Percentiles rank a stretch among this genome's conserved stretches.
phyloP scores from a whole-genome alignment of 2,329 filamentous ascomycete genomes.

The Phyllosticta ampelicida region DNA sequence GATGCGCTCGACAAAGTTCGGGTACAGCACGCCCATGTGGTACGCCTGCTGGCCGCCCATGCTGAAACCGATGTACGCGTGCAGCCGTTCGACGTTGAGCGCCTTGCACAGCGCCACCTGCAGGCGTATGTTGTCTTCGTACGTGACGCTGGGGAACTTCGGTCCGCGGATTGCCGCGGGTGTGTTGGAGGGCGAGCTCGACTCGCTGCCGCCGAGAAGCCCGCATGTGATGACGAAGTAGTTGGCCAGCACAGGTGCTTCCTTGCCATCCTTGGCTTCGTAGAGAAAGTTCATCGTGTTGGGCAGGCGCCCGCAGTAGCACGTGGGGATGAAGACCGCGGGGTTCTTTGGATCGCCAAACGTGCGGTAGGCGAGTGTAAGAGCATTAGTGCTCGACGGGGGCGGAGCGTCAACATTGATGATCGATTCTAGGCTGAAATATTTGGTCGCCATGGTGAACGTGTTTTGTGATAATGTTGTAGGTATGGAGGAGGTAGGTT shows the following conservation, averaged over 20 bases:
- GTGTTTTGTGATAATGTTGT: not conserved
- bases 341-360: constrained; percentile 27
- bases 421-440: constrained; percentile 17
- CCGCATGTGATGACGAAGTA: constrained; percentile 44
- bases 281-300: constrained; percentile 36
- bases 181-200: constrained; percentile 42
- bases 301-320: constrained; percentile 43
- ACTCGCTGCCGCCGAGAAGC: constrained; percentile 44
- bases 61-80: constrained; percentile 44
- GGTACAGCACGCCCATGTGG: constrained; percentile 41
- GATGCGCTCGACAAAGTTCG: constrained; percentile 32
- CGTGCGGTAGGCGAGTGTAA: constrained; percentile 32
- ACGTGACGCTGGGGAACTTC: constrained; percentile 36
- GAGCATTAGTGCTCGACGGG: constrained; percentile 15
- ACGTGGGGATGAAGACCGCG: constrained; percentile 39
- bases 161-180: not conserved
- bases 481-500: not conserved
- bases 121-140: constrained; percentile 43
- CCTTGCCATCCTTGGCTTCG: constrained; percentile 32
- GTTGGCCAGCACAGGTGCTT: constrained; percentile 8
- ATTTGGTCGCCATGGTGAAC: constrained; percentile 13
- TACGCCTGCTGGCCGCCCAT: constrained; percentile 48
- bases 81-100: constrained; percentile 34
- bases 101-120: constrained; percentile 36
- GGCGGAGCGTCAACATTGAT: constrained; percentile 17